Conservation (phyloP, 75 land plant species). For the Pinus albicaulis region DNA sequence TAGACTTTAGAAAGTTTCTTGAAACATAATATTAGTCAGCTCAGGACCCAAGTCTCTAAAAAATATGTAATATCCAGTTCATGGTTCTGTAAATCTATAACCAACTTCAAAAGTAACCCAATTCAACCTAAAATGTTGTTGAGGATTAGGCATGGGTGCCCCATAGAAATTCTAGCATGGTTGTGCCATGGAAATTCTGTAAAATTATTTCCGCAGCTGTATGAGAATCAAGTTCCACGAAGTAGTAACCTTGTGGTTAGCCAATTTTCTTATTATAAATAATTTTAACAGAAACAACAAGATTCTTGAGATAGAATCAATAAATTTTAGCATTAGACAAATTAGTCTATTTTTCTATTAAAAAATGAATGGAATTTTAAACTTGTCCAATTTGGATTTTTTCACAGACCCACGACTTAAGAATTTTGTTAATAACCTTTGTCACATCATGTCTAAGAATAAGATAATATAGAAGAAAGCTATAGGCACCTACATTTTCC, state of each 20-base stretch:
- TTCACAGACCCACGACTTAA: not conserved
- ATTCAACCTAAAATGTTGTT: conserved; percentile 78
- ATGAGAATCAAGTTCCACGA: conserved; percentile 77
- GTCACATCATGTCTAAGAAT: no score
- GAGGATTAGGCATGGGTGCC: conserved; percentile 69
- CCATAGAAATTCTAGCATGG: no score
- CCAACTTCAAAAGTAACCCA: conserved; percentile 89
- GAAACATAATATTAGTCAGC: conserved; percentile 80
- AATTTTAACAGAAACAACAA: conserved; percentile 62
- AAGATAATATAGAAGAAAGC: not conserved
- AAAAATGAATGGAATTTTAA: not conserved
- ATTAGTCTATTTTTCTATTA: not conserved
- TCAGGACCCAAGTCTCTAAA: conserved; percentile 95
- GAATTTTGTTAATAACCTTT: not conserved
- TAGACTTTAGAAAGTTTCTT: conserved; percentile 72
- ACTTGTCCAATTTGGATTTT: not conserved
- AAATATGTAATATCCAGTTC: conserved; percentile 78
- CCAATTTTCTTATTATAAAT: conserved; percentile 86
- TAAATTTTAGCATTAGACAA: not conserved
- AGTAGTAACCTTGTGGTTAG: conserved; percentile 85
- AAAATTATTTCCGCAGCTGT: conserved; percentile 80
- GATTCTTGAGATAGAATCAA: conserved; percentile 25
- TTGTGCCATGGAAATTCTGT: conserved; percentile 69
- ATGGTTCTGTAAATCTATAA: conserved; percentile 64
- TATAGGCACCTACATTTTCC: not conserved